A percentile compares a stretch with the other conserved stretches of the same genome.
phyloP scores from a whole-genome alignment of 805 yeast species.

The Candida ipomoeae region DNA sequence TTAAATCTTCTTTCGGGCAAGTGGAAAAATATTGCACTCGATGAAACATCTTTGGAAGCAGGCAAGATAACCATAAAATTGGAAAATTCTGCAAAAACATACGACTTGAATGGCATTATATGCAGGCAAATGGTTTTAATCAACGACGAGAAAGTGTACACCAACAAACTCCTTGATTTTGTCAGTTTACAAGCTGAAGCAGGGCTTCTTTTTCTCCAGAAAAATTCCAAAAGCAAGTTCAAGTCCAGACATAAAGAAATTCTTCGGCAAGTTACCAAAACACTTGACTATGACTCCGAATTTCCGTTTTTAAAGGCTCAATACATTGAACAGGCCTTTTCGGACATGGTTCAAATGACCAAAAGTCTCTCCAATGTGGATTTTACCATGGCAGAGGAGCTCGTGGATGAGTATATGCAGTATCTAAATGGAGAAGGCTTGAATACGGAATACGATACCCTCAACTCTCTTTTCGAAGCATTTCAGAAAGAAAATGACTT shows the following conservation, averaged over 20 bases:
- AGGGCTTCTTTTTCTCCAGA: conserved; percentile 30
- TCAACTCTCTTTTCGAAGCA: conserved; percentile 25
- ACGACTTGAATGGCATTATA: conserved; percentile 8
- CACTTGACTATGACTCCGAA: conserved; percentile 18
- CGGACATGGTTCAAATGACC: background rate
- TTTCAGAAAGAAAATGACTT: conserved; percentile 29
- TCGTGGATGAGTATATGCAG: conserved; percentile 24
- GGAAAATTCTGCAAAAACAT: background rate
- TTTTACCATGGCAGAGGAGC: conserved; percentile 16
- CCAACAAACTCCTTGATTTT: conserved; percentile 30
- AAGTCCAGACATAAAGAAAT: conserved; percentile 28
- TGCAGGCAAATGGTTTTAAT: conserved; percentile 16
- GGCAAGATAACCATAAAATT: background rate
- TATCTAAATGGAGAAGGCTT: conserved; percentile 14
- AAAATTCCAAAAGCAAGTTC: conserved; percentile 24
- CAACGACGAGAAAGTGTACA: conserved; percentile 23
- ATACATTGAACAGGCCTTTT: conserved; percentile 28
- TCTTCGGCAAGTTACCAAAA: conserved; percentile 26
- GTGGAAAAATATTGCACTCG: background rate
- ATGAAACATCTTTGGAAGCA: background rate
- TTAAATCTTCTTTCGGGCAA: conserved; percentile 8
- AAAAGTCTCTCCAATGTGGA: background rate
- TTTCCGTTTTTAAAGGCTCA: conserved; percentile 32
- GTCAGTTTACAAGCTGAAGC: conserved; percentile 25
- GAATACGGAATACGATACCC: conserved; percentile 18